Evolutionary conservation across 2,329 filamentous ascomycete genomes (phyloP).

Genomic region (Fusarium camptoceras): DNA sequence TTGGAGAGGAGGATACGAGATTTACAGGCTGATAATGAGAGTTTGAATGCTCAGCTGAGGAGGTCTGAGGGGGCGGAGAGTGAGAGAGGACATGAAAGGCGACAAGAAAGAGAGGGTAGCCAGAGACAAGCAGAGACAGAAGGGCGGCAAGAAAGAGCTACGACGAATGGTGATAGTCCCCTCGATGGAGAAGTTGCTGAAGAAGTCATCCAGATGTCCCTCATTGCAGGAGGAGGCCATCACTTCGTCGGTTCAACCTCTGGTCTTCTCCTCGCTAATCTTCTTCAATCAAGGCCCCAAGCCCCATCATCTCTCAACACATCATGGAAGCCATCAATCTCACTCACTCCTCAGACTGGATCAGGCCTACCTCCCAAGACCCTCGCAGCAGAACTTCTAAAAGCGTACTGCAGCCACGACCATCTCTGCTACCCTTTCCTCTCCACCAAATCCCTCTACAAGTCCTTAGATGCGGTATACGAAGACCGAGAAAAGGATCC

Average conservation of each 20-base stretch:
- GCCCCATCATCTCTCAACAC: slow-evolving; percentile 21
- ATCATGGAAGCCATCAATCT: slow-evolving; percentile 30
- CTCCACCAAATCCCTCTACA: slow-evolving; percentile 46
- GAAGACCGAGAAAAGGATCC: slow-evolving; percentile 40
- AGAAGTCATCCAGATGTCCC: slow-evolving; percentile 58
- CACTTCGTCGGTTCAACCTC: slow-evolving; percentile 57
- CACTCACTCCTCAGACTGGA: slow-evolving; percentile 6
- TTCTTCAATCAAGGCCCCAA: slow-evolving; percentile 49
- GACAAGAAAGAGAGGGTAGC: neutral
- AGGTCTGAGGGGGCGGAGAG: neutral
- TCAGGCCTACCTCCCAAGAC: slow-evolving; percentile 50
- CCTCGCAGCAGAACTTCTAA: slow-evolving; percentile 53
- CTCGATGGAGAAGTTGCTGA: slow-evolving; percentile 50
- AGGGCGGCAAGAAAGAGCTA: neutral
- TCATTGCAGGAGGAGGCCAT: slow-evolving; percentile 56
- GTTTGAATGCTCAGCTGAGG: slow-evolving; percentile 22
- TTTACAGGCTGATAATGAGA: slow-evolving; percentile 48
- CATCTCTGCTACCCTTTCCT: slow-evolving; percentile 58
- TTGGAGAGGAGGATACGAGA: slow-evolving; percentile 52
- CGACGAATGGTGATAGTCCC: slow-evolving; percentile 2
- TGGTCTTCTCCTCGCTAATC: slow-evolving; percentile 56
- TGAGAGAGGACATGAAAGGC: neutral
- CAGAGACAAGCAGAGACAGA: neutral
- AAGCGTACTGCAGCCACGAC: slow-evolving; percentile 57
- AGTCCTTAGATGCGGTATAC: slow-evolving; percentile 49